phyloP scores from a whole-genome alignment of 768 basidiomycete species.

The Tylopilus sp. region DNA sequence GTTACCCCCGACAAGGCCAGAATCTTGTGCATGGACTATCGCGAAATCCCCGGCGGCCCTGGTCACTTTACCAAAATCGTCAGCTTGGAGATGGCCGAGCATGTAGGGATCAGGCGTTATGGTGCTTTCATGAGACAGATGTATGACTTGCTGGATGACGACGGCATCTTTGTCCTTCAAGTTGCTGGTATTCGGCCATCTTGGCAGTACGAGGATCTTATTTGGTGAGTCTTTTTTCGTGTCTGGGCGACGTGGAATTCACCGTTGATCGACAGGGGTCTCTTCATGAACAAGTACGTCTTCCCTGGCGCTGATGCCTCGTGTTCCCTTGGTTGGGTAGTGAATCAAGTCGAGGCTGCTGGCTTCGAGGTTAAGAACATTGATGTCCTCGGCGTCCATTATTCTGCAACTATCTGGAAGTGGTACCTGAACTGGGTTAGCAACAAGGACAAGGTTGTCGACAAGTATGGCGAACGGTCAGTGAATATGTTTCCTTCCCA shows the following conservation, averaged over 20 bases:
- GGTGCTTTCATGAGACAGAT: conserved; percentile 85
- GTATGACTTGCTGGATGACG: conserved; percentile 90
- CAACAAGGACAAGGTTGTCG: conserved; percentile 88
- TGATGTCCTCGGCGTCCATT: conserved; percentile 97
- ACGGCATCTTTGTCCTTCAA: conserved; percentile 93
- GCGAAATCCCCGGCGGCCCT: conserved; percentile 76
- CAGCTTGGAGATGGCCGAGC: conserved; percentile 98
- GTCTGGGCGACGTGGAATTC: background rate
- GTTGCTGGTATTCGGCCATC: conserved; percentile 92
- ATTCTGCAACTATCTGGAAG: conserved; percentile 82
- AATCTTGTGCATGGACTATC: conserved; percentile 90
- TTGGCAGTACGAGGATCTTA: conserved; percentile 99
- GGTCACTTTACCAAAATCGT: conserved; percentile 92
- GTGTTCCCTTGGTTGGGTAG: conserved; percentile 93
- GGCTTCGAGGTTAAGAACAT: conserved; percentile 97
- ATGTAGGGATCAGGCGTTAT: conserved; percentile 95
- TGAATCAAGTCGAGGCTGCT: conserved; percentile 80
- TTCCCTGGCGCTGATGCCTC: conserved; percentile 99
- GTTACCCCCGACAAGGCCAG: conserved; percentile 70
- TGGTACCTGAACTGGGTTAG: conserved; percentile 99
- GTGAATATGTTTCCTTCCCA: conserved; percentile 7
- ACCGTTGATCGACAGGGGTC: conserved; percentile 52
- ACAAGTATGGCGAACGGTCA: conserved; percentile 79
- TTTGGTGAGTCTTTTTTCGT: conserved; percentile 55
- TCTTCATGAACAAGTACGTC: conserved; percentile 98